Evolutionary conservation across 768 basidiomycete species (phyloP).

Genomic region (Termitomyces sp.): DNA sequence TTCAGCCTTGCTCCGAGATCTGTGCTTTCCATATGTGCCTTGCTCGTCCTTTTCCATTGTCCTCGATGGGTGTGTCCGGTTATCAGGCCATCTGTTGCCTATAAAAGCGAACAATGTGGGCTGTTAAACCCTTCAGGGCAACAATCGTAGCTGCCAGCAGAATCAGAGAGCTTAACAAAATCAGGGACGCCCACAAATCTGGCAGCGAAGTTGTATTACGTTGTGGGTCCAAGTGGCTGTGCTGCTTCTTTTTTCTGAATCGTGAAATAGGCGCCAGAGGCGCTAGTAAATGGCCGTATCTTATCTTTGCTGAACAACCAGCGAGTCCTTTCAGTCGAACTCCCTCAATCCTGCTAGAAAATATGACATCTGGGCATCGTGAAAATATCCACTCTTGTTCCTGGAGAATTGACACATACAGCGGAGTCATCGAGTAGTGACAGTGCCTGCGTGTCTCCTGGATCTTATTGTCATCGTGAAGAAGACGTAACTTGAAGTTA

Average conservation of each 20-base stretch:
- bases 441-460: neutral
- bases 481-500: neutral
- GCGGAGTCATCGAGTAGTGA: neutral
- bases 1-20: neutral
- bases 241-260: conserved; percentile 16
- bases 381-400: neutral
- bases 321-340: neutral
- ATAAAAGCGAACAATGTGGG: conserved; percentile 25
- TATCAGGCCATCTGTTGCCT: conserved; percentile 6
- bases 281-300: neutral
- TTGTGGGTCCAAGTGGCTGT: conserved; percentile 39
- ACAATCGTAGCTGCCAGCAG: conserved; percentile 3
- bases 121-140: neutral
- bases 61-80: conserved; percentile 9
- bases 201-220: conserved; percentile 24
- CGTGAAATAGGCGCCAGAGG: neutral
- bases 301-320: neutral
- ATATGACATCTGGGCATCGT: neutral
- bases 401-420: too few species aligned
- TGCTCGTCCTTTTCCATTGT: conserved; percentile 14
- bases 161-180: conserved; percentile 9
- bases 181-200: conserved; percentile 5
- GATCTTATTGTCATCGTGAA: neutral
- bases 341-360: neutral
- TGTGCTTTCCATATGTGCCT: neutral